These are phyloP conservation scores for Sarocladium strictum DNA, from an alignment of 2,329 filamentous ascomycete genomes.

Conservation along the genomic window DNA sequence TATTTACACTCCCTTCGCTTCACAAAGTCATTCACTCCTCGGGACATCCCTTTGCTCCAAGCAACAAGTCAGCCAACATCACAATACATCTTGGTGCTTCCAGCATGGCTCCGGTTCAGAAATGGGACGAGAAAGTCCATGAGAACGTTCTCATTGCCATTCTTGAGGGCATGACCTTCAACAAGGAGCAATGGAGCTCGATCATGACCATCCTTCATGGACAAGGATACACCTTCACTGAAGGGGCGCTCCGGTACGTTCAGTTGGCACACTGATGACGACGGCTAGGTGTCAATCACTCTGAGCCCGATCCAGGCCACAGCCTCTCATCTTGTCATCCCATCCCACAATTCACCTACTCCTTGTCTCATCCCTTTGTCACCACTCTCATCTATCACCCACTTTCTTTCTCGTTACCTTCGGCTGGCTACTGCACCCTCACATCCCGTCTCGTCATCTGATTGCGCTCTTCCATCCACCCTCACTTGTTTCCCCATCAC, in stretches of 20 bases:
- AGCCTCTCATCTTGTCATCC: too few species aligned
- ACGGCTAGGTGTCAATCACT: too few species aligned
- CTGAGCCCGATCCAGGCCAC: too few species aligned
- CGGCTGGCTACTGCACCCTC: too few species aligned
- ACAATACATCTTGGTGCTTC: background rate
- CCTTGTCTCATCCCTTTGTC: background rate
- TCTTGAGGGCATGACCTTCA: constrained; percentile 29
- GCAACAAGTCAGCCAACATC: background rate
- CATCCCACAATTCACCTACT: too few species aligned
- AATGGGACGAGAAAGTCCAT: constrained; percentile 37
- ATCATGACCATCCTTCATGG: constrained; percentile 30
- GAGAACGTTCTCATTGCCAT: constrained; percentile 38
- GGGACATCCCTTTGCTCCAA: constrained; percentile 5
- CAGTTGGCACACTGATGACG: too few species aligned
- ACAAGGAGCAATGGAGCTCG: constrained; percentile 24
- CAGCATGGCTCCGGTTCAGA: constrained; percentile 25
- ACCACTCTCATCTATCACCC: background rate
- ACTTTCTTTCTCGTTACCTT: too few species aligned
- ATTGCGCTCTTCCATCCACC: background rate
- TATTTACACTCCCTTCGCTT: constrained; percentile 6
- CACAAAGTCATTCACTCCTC: background rate
- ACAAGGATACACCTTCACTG: constrained; percentile 34
- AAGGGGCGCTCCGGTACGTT: constrained; percentile 34
- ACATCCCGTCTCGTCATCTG: too few species aligned
- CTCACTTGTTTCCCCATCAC: background rate